Percentiles rank a stretch among this genome's conserved stretches.
Evolutionary conservation across 2,329 filamentous ascomycete genomes (phyloP).

Genomic region (Colletotrichum endophyticum): DNA sequence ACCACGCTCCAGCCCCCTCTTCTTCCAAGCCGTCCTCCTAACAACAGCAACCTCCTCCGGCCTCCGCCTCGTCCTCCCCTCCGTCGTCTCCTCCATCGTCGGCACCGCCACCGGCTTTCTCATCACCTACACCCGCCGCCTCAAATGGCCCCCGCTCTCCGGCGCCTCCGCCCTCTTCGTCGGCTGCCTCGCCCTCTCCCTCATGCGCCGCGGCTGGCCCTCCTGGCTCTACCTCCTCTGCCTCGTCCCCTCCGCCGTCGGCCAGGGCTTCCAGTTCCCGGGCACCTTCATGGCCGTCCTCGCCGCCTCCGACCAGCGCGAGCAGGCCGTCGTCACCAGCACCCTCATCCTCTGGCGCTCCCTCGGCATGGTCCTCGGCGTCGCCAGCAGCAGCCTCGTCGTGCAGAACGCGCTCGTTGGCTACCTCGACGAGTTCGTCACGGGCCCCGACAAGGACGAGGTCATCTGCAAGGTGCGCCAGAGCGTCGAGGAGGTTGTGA

Average conservation of each 20-base stretch:
- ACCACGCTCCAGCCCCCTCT: constrained; percentile 62
- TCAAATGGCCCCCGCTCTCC: constrained; percentile 63
- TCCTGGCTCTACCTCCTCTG: constrained; percentile 58
- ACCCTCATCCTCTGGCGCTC: constrained; percentile 76
- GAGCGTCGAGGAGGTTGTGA: constrained; percentile 59
- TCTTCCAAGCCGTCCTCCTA: constrained; percentile 77
- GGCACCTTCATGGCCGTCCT: constrained; percentile 68
- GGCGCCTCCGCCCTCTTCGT: constrained; percentile 54
- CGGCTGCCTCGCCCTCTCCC: constrained; percentile 55
- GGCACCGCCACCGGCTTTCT: constrained; percentile 66
- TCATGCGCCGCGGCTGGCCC: constrained; percentile 56
- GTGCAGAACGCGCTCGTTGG: constrained; percentile 72
- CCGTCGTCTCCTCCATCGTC: constrained; percentile 56
- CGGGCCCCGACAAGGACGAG: constrained; percentile 60
- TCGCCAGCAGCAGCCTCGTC: constrained; percentile 73
- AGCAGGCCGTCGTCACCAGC: constrained; percentile 72
- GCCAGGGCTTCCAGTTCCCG: constrained; percentile 69
- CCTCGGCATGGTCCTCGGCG: constrained; percentile 75
- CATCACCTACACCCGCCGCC: constrained; percentile 61
- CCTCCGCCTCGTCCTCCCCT: constrained; percentile 71
- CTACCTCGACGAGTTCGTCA: constrained; percentile 64
- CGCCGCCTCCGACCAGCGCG: constrained; percentile 60
- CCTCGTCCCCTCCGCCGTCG: constrained; percentile 61
- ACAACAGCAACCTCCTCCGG: constrained; percentile 74
- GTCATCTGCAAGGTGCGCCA: constrained; percentile 57